Evolutionary conservation across 352 stramenopile species (phyloP).

Genomic region (Pythium brachiatum): DNA sequence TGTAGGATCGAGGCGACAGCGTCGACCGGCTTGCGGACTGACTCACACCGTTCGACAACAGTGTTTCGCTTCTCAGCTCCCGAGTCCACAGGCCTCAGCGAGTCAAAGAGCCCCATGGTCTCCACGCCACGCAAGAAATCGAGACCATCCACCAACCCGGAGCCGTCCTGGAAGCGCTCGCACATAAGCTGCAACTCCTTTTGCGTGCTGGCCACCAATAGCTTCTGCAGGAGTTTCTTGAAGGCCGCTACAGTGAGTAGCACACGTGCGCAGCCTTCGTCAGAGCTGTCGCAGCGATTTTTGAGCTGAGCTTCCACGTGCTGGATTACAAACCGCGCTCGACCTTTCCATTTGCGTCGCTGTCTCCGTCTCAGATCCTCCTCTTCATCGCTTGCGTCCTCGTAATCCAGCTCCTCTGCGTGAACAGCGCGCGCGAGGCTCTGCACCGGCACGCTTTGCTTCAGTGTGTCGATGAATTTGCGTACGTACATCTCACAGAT

Average conservation of each 20-base stretch:
- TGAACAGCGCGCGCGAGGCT: constrained; percentile 10
- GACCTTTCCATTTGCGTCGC: constrained; percentile 41
- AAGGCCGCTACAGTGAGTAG: constrained; percentile 5
- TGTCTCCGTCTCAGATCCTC: constrained; percentile 4
- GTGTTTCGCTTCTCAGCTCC: background rate
- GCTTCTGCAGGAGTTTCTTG: constrained; percentile 15
- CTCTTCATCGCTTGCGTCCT: constrained; percentile 26
- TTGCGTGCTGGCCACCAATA: constrained; percentile 16
- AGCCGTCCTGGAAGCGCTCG: constrained; percentile 6
- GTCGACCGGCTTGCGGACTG: constrained; percentile 31
- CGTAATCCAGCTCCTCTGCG: constrained; percentile 1
- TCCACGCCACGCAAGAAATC: constrained; percentile 22
- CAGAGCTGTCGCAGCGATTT: constrained; percentile 13
- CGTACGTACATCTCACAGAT: constrained; percentile 45
- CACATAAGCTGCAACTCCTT: constrained; percentile 18
- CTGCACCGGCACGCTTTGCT: constrained; percentile 17
- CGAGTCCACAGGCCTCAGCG: background rate
- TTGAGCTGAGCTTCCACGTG: constrained; percentile 40
- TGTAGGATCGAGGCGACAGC: constrained; percentile 41
- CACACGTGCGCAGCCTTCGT: background rate
- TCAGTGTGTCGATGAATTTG: constrained; percentile 45
- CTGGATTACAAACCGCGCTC: constrained; percentile 40
- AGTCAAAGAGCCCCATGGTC: constrained; percentile 18
- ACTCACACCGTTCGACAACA: constrained; percentile 5
- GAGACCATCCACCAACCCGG: constrained; percentile 8